Evolutionary conservation across 371 early-diverging fungal genomes (phyloP), one percentile per base, ranked within the genome.

Genomic region (Circinella umbellata): DNA sequence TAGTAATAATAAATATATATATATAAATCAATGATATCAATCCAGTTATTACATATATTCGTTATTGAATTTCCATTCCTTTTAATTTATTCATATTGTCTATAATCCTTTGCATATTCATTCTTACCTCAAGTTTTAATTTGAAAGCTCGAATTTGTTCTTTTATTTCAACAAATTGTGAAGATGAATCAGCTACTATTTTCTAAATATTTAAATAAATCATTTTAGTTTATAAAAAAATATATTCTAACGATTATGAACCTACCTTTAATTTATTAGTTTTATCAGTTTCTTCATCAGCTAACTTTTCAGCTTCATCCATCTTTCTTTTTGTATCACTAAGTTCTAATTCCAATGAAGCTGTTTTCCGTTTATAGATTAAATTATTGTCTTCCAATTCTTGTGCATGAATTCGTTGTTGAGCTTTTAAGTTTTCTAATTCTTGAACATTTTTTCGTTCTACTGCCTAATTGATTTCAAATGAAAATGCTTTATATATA

Each of bases 361-460:
- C 63, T 4, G 76, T 63, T 27, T 73, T 69, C 15, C 80, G 71
- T 20, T 70, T 71, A 47, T 67, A 69, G 4, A 78, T 78, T 35
- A 82, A 46, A 3, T 68, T 69, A 8, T 77, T 71, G 38, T 82
- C 82, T 63, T 78, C 75, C 10, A 82, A 35, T 47, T 71, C 72
- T 62, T 81, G 81, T 17, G 59, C 65, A 48, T 78, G 76, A 15
- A 81, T 74, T 10, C 78, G 70, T n/a, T 76, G 81, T 27, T 72
- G 67, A 13, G 76, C 71, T 38, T 78, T 74, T 14, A 76, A 15
- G 11, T 75, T 69, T 64, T 75, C 76, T 37, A 78, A 60, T 39
- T 78, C 71, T 17, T 59, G 68, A 0, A 36, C 57, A 69, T 81
- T 77, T 14, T 67, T 42, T 54, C 73, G 46, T 39, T 78, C 76